phyloP scores from a whole-genome alignment of 345 rosid genomes.

The Passiflora organensis region DNA sequence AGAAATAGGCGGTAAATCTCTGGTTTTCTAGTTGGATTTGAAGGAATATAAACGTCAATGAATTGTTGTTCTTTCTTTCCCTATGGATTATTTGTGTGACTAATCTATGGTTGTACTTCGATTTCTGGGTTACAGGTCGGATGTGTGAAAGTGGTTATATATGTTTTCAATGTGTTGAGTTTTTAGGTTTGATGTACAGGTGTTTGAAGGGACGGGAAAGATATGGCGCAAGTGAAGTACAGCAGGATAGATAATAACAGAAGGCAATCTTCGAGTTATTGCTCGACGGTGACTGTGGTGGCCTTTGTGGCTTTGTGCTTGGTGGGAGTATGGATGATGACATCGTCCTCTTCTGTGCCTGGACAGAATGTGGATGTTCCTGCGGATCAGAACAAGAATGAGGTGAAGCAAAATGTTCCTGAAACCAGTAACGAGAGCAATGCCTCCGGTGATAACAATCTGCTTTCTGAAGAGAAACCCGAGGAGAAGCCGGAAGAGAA shows the following conservation, averaged over 20 bases:
- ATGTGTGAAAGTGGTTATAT: too few relatives aligned
- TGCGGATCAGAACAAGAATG: conserved; percentile 50
- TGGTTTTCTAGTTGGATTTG: too few relatives aligned
- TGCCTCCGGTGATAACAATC: conserved; percentile 30
- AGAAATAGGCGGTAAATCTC: too few relatives aligned
- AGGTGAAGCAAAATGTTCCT: conserved; percentile 40
- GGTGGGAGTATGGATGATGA: conserved; percentile 97
- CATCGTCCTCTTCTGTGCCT: conserved; percentile 69
- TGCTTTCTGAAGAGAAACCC: conserved; percentile 32
- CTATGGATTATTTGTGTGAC: too few relatives aligned
- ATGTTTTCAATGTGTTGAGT: too few relatives aligned
- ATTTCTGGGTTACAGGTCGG: too few relatives aligned
- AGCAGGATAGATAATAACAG: conserved; percentile 64
- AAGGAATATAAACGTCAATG: too few relatives aligned
- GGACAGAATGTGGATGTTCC: conserved; percentile 52
- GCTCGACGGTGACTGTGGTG: conserved; percentile 71
- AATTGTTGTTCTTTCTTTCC: too few relatives aligned
- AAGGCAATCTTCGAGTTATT: conserved; percentile 58
- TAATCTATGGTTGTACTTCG: too few relatives aligned
- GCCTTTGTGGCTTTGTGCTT: conserved; percentile 87
- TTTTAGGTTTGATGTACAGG: too few relatives aligned
- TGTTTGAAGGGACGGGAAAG: conserved; percentile 5
- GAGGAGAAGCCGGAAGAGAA: conserved; percentile 6
- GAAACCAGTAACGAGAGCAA: conserved; percentile 15
- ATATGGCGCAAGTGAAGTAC: conserved; percentile 74